Evolutionary conservation across 192 early-diverging fungal genomes (phyloP).

Genomic region (Linnemannia hyalina): DNA sequence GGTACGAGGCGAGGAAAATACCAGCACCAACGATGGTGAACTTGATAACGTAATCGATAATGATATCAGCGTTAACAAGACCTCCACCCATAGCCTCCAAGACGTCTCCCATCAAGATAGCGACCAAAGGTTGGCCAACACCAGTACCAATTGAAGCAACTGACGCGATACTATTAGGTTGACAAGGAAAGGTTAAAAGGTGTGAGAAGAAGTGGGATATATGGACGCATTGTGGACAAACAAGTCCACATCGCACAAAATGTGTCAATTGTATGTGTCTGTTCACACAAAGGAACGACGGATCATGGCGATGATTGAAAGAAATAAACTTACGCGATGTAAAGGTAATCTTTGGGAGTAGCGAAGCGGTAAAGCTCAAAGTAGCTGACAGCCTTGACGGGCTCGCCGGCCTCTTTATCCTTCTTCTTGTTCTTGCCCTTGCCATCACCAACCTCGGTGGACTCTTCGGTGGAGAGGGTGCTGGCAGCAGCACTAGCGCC

Average conservation of each 20-base stretch:
- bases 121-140: slow-evolving; percentile 46
- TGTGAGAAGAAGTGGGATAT: neutral
- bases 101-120: slow-evolving; percentile 35
- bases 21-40: slow-evolving; percentile 64
- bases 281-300: neutral
- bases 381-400: slow-evolving; percentile 67
- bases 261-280: too few relatives aligned
- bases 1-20: slow-evolving; percentile 69
- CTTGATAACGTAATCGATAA: slow-evolving; percentile 17
- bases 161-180: slow-evolving; percentile 25
- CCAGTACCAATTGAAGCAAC: slow-evolving; percentile 30
- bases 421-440: slow-evolving; percentile 1
- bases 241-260: neutral
- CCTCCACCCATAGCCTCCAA: neutral
- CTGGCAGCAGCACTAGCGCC: neutral
- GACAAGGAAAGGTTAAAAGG: neutral
- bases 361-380: slow-evolving; percentile 79
- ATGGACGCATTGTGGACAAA: too few relatives aligned
- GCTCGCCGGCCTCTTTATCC: neutral
- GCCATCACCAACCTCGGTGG: slow-evolving; percentile 3
- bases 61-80: neutral
- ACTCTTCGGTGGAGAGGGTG: slow-evolving; percentile 9
- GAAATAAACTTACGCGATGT: slow-evolving; percentile 35
- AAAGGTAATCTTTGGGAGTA: slow-evolving; percentile 60
- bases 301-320: neutral